Conservation (phyloP, 441 rosid genomes). For the Melastoma candidum region DNA sequence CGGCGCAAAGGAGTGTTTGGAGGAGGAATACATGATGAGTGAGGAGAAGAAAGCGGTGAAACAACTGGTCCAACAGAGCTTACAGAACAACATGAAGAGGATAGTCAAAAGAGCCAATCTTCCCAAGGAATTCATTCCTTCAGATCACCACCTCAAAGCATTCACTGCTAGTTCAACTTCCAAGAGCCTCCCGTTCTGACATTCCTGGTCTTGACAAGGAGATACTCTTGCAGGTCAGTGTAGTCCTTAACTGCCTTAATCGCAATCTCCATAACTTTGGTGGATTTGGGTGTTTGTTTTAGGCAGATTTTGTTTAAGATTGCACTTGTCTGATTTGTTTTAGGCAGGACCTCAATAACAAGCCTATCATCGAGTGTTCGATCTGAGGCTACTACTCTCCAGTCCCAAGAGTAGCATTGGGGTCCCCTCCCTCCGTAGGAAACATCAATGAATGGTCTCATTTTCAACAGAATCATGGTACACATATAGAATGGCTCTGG, state of each 20-base stretch:
- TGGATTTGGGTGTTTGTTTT: too few species aligned
- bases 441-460: conserved; percentile 18
- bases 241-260: neutral
- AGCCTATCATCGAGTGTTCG: too few species aligned
- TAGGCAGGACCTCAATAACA: too few species aligned
- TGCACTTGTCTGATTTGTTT: too few species aligned
- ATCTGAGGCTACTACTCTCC: too few species aligned
- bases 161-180: conserved; percentile 86
- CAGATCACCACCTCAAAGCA: conserved; percentile 71
- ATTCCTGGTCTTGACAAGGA: conserved; percentile 6
- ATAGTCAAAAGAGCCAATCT: conserved; percentile 94
- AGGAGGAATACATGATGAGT: conserved; percentile 78
- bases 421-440: too few species aligned
- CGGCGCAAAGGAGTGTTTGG: conserved; percentile 33
- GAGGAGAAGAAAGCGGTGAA: conserved; percentile 95
- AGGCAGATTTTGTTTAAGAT: too few species aligned
- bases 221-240: conserved; percentile 27
- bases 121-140: conserved; percentile 92
- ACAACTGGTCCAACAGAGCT: conserved; percentile 88
- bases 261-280: too few species aligned
- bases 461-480: conserved; percentile 13
- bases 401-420: too few species aligned
- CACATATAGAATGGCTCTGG: conserved; percentile 21
- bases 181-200: conserved; percentile 88
- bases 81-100: conserved; percentile 93